Conservation (phyloP, 2,329 filamentous ascomycete species). For the Talaromyces islandicus region DNA sequence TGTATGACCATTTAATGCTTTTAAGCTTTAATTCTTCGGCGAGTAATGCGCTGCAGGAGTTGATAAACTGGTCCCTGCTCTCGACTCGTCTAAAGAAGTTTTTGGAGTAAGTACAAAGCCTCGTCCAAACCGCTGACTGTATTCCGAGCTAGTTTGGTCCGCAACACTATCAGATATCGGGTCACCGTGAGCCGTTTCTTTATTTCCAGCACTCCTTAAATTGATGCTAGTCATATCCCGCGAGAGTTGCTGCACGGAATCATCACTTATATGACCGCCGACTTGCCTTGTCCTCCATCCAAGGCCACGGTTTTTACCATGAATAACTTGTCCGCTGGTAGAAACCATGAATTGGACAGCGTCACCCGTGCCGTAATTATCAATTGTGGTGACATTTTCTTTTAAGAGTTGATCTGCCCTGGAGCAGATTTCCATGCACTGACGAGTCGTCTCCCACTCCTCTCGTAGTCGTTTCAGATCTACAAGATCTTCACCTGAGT, state of each 20-base stretch:
- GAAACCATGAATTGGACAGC: constrained; percentile 34
- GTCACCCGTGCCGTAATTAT: constrained; percentile 31
- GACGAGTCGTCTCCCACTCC: constrained; percentile 31
- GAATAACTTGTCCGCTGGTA: constrained; percentile 26
- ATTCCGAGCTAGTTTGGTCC: neutral
- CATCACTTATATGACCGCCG: constrained; percentile 26
- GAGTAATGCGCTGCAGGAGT: neutral
- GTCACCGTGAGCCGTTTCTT: too few species aligned
- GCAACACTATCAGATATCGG: too few species aligned
- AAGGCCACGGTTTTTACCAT: constrained; percentile 23
- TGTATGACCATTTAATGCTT: too few species aligned
- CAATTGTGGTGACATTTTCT: constrained; percentile 28
- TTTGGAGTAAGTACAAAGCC: neutral
- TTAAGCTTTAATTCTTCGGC: too few species aligned
- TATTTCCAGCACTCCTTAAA: constrained; percentile 12
- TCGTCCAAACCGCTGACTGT: neutral
- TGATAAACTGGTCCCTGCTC: too few species aligned
- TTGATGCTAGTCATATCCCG: constrained; percentile 22
- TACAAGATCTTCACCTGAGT: constrained; percentile 23
- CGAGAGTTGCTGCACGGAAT: constrained; percentile 25
- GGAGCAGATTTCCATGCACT: constrained; percentile 29
- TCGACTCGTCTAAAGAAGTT: neutral
- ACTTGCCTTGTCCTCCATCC: constrained; percentile 28
- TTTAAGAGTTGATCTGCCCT: constrained; percentile 18
- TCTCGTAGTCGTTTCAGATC: constrained; percentile 29